phyloP scores from a whole-genome alignment of 768 basidiomycete genomes.

The Rhizopogon vinicolor region DNA sequence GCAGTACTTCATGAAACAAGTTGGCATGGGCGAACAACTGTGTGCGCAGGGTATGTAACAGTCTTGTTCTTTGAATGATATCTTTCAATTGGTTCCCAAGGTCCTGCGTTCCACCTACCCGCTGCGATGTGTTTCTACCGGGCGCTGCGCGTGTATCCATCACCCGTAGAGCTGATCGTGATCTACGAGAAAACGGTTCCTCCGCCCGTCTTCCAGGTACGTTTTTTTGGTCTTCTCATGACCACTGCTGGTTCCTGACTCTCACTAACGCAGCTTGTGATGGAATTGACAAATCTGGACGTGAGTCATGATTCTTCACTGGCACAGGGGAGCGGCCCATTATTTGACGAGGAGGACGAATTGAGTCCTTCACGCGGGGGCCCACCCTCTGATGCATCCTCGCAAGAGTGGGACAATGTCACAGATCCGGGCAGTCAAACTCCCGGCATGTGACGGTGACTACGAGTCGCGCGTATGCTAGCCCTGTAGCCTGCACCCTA shows the following conservation, averaged over 20 bases:
- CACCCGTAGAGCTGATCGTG: constrained; percentile 88
- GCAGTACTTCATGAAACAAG: constrained; percentile 86
- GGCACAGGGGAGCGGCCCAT: constrained; percentile 22
- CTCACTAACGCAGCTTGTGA: constrained; percentile 45
- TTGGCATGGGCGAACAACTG: constrained; percentile 83
- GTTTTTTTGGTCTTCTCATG: constrained; percentile 7
- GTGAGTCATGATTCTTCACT: constrained; percentile 62
- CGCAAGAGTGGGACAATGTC: constrained; percentile 87
- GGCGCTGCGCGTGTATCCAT: constrained; percentile 91
- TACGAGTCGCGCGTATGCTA: constrained; percentile 23
- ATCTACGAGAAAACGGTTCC: constrained; percentile 94
- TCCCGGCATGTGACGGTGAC: constrained; percentile 39
- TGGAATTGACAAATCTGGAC: constrained; percentile 85
- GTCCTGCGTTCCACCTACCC: constrained; percentile 69
- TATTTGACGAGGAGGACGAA: constrained; percentile 47
- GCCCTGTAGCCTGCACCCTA: constrained; percentile 16
- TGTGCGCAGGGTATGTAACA: constrained; percentile 55
- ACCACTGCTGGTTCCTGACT: constrained; percentile 5
- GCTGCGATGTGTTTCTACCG: constrained; percentile 91
- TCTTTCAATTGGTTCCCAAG: constrained; percentile 33
- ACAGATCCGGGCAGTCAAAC: constrained; percentile 67
- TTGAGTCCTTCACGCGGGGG: constrained; percentile 57
- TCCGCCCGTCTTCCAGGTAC: constrained; percentile 71
- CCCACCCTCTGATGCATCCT: constrained; percentile 82
- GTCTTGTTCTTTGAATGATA: background rate